A percentile compares a stretch with the other conserved stretches of the same genome.
These are phyloP conservation scores for Endogone sp. DNA, from an alignment of 192 early-diverging fungal species.

Conservation along the genomic window DNA sequence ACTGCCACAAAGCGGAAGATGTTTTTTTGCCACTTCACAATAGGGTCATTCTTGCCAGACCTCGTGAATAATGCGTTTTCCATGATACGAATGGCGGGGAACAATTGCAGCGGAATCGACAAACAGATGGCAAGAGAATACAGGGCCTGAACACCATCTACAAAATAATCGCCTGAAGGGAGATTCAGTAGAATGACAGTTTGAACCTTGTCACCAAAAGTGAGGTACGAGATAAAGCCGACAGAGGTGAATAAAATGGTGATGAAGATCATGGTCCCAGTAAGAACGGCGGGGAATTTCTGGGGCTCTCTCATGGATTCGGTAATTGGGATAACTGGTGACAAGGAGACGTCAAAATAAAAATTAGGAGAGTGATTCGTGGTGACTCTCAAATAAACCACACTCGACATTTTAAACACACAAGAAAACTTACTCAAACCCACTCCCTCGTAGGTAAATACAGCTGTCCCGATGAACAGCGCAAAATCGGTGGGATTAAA, in stretches of 20 bases:
- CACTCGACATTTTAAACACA: not conserved
- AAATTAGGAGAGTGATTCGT: no score
- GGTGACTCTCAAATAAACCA: no score
- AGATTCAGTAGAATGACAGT: conserved; percentile 83
- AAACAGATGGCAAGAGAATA: conserved; percentile 87
- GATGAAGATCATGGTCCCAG: conserved; percentile 61
- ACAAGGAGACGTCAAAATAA: no score
- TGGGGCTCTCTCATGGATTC: conserved; percentile 81
- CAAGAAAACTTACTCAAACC: conserved; percentile 45
- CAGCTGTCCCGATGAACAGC: conserved; percentile 88
- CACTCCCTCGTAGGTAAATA: conserved; percentile 93
- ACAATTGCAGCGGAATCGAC: conserved; percentile 80
- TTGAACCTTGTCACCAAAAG: conserved; percentile 79
- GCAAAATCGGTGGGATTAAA: conserved; percentile 80
- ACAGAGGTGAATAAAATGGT: conserved; percentile 67
- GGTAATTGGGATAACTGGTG: conserved; percentile 66
- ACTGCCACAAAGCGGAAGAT: conserved; percentile 59
- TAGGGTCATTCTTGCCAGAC: conserved; percentile 61
- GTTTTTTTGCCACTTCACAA: conserved; percentile 79
- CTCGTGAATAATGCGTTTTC: conserved; percentile 65
- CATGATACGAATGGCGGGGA: conserved; percentile 82
- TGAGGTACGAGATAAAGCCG: conserved; percentile 72
- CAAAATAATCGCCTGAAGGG: conserved; percentile 54
- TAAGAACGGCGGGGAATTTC: conserved; percentile 71
- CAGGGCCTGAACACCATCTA: conserved; percentile 65